Evolutionary conservation across 2,329 filamentous ascomycete species (phyloP).

Genomic region (Trichoderma pleuroti): DNA sequence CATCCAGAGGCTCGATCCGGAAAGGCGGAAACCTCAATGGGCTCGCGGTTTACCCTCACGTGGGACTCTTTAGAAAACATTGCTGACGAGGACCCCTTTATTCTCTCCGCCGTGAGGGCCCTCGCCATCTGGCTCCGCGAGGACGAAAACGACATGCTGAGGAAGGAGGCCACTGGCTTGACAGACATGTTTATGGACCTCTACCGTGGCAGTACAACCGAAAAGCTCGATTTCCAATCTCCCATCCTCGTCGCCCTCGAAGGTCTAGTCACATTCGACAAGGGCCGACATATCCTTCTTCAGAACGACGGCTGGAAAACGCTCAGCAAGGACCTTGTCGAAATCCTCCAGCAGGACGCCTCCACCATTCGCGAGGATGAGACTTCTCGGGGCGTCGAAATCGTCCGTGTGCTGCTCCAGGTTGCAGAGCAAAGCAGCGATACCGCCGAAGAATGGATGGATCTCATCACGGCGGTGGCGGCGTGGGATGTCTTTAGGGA

Average conservation of each 20-base stretch:
- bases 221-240: constrained; percentile 51
- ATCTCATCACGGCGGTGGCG: constrained; percentile 49
- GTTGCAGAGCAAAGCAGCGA: constrained; percentile 47
- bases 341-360: constrained; percentile 38
- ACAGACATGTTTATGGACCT: constrained; percentile 63
- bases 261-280: constrained; percentile 49
- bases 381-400: constrained; percentile 50
- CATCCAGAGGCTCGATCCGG: constrained; percentile 53
- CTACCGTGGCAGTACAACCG: constrained; percentile 42
- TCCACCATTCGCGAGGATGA: constrained; percentile 26
- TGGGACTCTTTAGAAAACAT: constrained; percentile 56
- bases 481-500: constrained; percentile 43
- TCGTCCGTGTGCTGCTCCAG: constrained; percentile 53
- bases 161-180: constrained; percentile 55
- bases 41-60: constrained; percentile 47
- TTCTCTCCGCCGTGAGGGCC: constrained; percentile 55
- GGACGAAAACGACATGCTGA: constrained; percentile 58
- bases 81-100: constrained; percentile 53
- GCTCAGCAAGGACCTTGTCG: constrained; percentile 48
- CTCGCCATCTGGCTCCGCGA: constrained; percentile 66
- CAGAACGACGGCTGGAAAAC: constrained; percentile 52
- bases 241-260: constrained; percentile 58
- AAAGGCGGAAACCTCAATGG: constrained; percentile 42
- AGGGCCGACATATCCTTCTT: constrained; percentile 48
- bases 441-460: constrained; percentile 55